A percentile compares a stretch with the other conserved stretches of the same genome.
phyloP scores from a whole-genome alignment of 2,329 filamentous ascomycete species.

The Colletotrichum euphorbiae region DNA sequence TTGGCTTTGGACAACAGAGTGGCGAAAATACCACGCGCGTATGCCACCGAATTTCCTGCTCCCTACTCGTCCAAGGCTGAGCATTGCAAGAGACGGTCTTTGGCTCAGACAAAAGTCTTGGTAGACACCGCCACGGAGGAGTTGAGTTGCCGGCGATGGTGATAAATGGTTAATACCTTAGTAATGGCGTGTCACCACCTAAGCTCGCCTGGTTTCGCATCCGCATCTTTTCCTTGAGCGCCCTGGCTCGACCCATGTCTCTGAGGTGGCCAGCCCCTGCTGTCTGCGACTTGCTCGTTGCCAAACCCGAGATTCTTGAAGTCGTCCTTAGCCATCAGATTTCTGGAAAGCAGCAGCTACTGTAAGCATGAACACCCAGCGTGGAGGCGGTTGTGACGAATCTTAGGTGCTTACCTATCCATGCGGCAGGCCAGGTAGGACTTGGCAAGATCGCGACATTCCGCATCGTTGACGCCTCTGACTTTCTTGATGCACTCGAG shows the following conservation, averaged over 20 bases:
- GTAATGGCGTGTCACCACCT: slow-evolving; percentile 45
- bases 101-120: no score
- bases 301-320: slow-evolving; percentile 92
- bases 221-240: slow-evolving; percentile 9
- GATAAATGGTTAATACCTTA: no score
- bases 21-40: no score
- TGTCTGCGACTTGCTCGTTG: slow-evolving; percentile 42
- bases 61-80: neutral
- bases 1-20: no score
- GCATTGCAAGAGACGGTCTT: no score
- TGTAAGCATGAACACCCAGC: neutral
- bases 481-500: slow-evolving; percentile 87
- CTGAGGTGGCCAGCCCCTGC: slow-evolving; percentile 44
- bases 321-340: slow-evolving; percentile 95
- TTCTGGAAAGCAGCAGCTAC: slow-evolving; percentile 62
- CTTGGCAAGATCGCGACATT: slow-evolving; percentile 88
- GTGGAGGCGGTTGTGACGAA: no score
- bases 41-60: neutral
- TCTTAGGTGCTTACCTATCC: slow-evolving; percentile 75
- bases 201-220: slow-evolving; percentile 47
- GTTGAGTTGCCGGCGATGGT: no score
- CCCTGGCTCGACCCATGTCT: neutral
- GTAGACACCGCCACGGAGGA: no score
- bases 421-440: slow-evolving; percentile 91
- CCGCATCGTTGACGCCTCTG: slow-evolving; percentile 85